Percentiles rank a stretch among this genome's conserved stretches.
phyloP scores from a whole-genome alignment of 2,329 filamentous ascomycete species.

The Hymenoscyphus scutula region DNA sequence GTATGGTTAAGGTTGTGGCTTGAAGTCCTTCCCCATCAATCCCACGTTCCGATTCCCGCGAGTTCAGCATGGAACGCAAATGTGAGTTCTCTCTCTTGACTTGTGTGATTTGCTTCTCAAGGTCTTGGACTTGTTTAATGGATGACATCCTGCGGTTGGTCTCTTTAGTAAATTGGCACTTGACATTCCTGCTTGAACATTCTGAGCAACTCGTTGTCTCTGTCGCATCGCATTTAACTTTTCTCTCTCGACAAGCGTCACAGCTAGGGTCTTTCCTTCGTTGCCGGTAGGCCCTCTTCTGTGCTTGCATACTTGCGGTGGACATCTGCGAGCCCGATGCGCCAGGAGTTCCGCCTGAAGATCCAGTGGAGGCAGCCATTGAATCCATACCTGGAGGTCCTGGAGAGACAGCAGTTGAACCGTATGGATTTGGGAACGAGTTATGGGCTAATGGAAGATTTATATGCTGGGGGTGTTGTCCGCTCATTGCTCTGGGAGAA shows the following conservation, averaged over 20 bases:
- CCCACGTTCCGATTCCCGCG: conserved; percentile 45
- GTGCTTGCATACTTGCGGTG: conserved; percentile 60
- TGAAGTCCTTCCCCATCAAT: conserved; percentile 33
- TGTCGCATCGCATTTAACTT: conserved; percentile 90
- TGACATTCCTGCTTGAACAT: conserved; percentile 93
- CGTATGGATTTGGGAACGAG: conserved; percentile 33
- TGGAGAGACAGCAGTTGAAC: conserved; percentile 31
- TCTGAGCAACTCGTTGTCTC: conserved; percentile 96
- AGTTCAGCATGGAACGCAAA: conserved; percentile 61
- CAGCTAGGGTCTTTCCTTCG: conserved; percentile 94
- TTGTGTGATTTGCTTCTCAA: conserved; percentile 85
- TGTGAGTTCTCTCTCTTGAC: conserved; percentile 77
- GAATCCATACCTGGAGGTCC: conserved; percentile 54
- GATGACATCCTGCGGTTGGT: conserved; percentile 98
- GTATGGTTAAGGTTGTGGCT: conserved; percentile 55
- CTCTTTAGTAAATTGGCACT: conserved; percentile 98
- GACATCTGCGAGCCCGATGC: conserved; percentile 37
- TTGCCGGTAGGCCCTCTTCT: conserved; percentile 93
- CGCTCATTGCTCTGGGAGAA: conserved; percentile 49
- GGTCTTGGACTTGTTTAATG: conserved; percentile 97
- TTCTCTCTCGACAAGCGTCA: conserved; percentile 88
- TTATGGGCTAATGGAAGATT: conserved; percentile 42
- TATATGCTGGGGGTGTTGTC: conserved; percentile 51
- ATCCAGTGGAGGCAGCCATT: conserved; percentile 57
- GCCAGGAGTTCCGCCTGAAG: conserved; percentile 54